Percentiles rank a stretch among this genome's conserved stretches.
Conservation (phyloP, 1,139 yeast genomes). For the Taphrina deformans region DNA sequence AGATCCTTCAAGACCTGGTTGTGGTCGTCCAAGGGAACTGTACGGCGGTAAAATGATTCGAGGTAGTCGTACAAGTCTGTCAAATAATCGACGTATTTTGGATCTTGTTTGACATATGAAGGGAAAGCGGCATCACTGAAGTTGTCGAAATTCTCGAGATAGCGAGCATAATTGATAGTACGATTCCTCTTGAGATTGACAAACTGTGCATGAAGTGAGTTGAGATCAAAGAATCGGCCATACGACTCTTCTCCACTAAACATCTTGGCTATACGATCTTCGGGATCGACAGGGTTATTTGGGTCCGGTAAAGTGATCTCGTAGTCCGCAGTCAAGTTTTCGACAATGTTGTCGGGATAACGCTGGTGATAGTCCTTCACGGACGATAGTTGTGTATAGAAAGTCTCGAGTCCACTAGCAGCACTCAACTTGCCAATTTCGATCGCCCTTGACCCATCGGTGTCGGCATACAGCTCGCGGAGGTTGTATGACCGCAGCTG, state of each 20-base stretch:
- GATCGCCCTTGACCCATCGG: constrained; percentile 37
- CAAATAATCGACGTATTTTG: constrained; percentile 52
- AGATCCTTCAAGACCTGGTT: constrained; percentile 47
- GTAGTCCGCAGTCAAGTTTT: constrained; percentile 48
- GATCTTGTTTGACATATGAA: constrained; percentile 40
- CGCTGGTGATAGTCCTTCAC: constrained; percentile 46
- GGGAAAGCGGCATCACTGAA: constrained; percentile 46
- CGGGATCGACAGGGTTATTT: constrained; percentile 23
- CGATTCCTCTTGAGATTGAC: constrained; percentile 48
- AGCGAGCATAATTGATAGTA: constrained; percentile 54
- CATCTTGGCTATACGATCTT: constrained; percentile 47
- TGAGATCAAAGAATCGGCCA: constrained; percentile 67
- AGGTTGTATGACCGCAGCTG: constrained; percentile 47
- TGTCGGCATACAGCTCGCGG: constrained; percentile 40
- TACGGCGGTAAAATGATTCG: constrained; percentile 50
- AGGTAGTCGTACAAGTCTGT: constrained; percentile 53
- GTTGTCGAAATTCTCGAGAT: constrained; percentile 52
- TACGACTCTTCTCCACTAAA: constrained; percentile 63
- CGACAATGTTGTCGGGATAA: constrained; percentile 46
- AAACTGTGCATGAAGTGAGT: constrained; percentile 55
- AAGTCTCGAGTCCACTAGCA: constrained; percentile 46
- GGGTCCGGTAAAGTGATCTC: constrained; percentile 35
- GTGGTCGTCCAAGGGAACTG: constrained; percentile 56
- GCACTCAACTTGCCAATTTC: constrained; percentile 36
- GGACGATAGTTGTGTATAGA: constrained; percentile 50